These are phyloP conservation scores for Gossypium ekmanianum DNA, from an alignment of 345 rosid species.

Conservation along the genomic window DNA sequence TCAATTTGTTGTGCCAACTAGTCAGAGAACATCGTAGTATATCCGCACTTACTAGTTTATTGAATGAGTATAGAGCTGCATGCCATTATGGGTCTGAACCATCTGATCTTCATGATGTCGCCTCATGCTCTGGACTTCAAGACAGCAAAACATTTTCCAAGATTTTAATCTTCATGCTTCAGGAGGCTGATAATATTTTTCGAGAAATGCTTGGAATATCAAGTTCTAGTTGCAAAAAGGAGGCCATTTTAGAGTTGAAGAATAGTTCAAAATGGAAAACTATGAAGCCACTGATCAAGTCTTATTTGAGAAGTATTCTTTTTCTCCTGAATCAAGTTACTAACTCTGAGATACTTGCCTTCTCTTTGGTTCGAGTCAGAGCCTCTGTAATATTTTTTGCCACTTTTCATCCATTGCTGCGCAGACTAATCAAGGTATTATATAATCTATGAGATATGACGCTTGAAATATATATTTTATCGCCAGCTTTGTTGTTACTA, in stretches of 20 bases:
- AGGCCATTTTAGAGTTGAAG: constrained; percentile 57
- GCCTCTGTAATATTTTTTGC: constrained; percentile 52
- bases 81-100: constrained; percentile 67
- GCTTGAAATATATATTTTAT: neutral
- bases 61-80: constrained; percentile 79
- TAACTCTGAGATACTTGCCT: constrained; percentile 57
- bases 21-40: constrained; percentile 51
- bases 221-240: constrained; percentile 46
- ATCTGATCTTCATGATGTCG: constrained; percentile 24
- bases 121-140: constrained; percentile 21
- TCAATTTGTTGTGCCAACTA: constrained; percentile 45
- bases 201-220: constrained; percentile 60
- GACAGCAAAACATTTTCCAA: constrained; percentile 49
- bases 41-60: constrained; percentile 51
- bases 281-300: constrained; percentile 64
- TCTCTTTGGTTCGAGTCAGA: constrained; percentile 54
- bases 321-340: constrained; percentile 61
- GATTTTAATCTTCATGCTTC: constrained; percentile 56
- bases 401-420: constrained; percentile 60
- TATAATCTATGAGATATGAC: neutral
- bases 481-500: neutral
- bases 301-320: constrained; percentile 69
- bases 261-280: constrained; percentile 65
- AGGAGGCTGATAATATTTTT: constrained; percentile 60
- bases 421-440: constrained; percentile 66